phyloP scores from a whole-genome alignment of 202 grass and related monocot species.

The Eragrostis tef region DNA sequence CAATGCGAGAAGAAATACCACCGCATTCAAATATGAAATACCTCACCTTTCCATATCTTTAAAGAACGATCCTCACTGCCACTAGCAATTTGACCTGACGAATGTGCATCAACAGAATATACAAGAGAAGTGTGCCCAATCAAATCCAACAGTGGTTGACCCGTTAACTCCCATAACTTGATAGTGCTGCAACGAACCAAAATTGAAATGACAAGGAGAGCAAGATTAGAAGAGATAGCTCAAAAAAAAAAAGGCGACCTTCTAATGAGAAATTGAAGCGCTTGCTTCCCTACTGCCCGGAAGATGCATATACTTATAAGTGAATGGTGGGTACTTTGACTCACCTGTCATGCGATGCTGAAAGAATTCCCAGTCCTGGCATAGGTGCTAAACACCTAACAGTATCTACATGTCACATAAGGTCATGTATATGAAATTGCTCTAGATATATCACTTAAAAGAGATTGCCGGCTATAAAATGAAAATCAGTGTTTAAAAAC shows the following conservation, averaged over 20 bases:
- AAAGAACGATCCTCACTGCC: conserved; percentile 86
- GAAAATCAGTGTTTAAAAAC: conserved; percentile 2
- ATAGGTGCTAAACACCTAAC: conserved; percentile 82
- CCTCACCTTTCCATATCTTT: conserved; percentile 95
- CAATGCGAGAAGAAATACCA: conserved; percentile 25
- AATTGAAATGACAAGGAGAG: not conserved
- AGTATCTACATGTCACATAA: conserved; percentile 67
- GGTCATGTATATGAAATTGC: conserved; percentile 28
- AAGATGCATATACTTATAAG: conserved; percentile 19
- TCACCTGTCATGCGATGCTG: conserved; percentile 90
- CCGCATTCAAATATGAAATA: conserved; percentile 41
- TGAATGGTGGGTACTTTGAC: conserved; percentile 36
- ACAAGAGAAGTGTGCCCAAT: conserved; percentile 93
- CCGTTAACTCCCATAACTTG: conserved; percentile 90
- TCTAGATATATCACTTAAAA: conserved; percentile 1
- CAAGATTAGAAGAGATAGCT: conserved; percentile 21
- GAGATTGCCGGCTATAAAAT: not conserved
- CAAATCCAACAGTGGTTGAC: conserved; percentile 91
- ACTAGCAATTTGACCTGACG: conserved; percentile 92
- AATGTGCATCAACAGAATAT: conserved; percentile 90
- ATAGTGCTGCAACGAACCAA: conserved; percentile 61
- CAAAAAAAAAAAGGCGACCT: conserved; percentile 41
- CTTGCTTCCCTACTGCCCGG: not conserved
- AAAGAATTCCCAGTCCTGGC: conserved; percentile 81
- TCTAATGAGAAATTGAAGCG: too few species aligned